Evolutionary conservation across 805 yeast genomes (phyloP).

Genomic region (Yamadazyma takamatsuzukensis): DNA sequence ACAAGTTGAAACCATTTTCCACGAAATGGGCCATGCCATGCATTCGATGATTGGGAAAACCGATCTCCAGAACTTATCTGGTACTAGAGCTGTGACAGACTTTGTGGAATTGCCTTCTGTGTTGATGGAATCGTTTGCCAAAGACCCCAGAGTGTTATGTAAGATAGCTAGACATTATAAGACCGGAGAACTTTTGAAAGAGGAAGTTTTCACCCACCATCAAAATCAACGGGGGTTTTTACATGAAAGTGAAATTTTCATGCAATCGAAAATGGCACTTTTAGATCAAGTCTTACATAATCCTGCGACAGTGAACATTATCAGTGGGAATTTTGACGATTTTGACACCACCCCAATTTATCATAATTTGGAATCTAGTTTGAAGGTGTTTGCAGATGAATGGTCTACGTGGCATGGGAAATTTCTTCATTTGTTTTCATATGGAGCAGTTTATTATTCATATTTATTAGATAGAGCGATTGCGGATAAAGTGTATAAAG

Average conservation of each 20-base stretch:
- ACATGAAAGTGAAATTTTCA: slow-evolving; percentile 69
- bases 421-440: slow-evolving; percentile 89
- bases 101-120: slow-evolving; percentile 96
- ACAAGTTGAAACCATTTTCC: slow-evolving; percentile 92
- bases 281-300: slow-evolving; percentile 78
- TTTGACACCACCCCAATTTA: slow-evolving; percentile 62
- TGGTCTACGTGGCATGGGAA: slow-evolving; percentile 88
- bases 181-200: slow-evolving; percentile 61
- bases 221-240: slow-evolving; percentile 51
- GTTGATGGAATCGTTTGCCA: slow-evolving; percentile 91
- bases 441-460: slow-evolving; percentile 92
- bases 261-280: slow-evolving; percentile 87
- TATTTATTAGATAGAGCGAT: slow-evolving; percentile 89
- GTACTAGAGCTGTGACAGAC: slow-evolving; percentile 93
- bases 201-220: slow-evolving; percentile 45
- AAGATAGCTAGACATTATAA: slow-evolving; percentile 68
- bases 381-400: slow-evolving; percentile 63
- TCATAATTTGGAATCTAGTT: slow-evolving; percentile 57
- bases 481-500: slow-evolving; percentile 80
- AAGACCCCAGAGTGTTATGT: slow-evolving; percentile 70
- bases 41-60: slow-evolving; percentile 97
- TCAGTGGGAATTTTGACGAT: slow-evolving; percentile 13
- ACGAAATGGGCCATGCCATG: slow-evolving; percentile 99
- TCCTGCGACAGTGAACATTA: slow-evolving; percentile 23
- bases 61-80: slow-evolving; percentile 82